Base-by-base conservation (phyloP, 768 basidiomycete species). In the Dentipellis sp. region DNA sequence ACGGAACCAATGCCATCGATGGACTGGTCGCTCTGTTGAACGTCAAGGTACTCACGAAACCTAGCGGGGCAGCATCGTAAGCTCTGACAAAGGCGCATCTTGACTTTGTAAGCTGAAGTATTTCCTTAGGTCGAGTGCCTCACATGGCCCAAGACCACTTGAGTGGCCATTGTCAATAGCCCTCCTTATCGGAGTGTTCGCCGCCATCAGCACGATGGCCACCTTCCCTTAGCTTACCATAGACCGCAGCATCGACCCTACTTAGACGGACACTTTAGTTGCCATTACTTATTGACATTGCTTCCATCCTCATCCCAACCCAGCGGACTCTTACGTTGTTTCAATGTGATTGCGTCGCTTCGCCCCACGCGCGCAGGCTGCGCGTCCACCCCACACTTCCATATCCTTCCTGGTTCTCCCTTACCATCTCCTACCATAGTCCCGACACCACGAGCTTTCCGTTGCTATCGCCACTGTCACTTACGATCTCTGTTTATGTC, bases 1-100 rank as follows among this genome's bases (percentile, higher is more conserved):
- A 78, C 53, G 71, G 74, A n/a, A 66, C 70, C n/a, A 81, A 78
- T 58, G 80, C 90, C 1, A 74, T 83, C 1, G 94, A 97, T 66
- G 94, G 94, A 1, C 72, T 91, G 10, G 86, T 94, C 3, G 91
- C 88, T 0, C 72, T 97, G 1, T 61, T 94, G 61, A 82, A 81
- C 1, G 84, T 94, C 49, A 79, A 77, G 63, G 83, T 95, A 42
- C 76, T 80, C 1, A 63, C 56, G 23, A 55, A 54, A 38, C 78
- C 78, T 2, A 46, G 58, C 9, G 55, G 53, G 8, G 12, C 56
- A 21, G 14, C 51, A 12, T 22, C 38, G 17, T 40, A 52, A n/a
- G 42, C 19, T n/a, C 42, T 45, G 42, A n/a, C 42, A 6, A 3
- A 17, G 12, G 8, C 19, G 4, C 19, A 7, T 8, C n/a, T 45